phyloP scores from a whole-genome alignment of 331 rosid species.

The Malus hybrid region DNA sequence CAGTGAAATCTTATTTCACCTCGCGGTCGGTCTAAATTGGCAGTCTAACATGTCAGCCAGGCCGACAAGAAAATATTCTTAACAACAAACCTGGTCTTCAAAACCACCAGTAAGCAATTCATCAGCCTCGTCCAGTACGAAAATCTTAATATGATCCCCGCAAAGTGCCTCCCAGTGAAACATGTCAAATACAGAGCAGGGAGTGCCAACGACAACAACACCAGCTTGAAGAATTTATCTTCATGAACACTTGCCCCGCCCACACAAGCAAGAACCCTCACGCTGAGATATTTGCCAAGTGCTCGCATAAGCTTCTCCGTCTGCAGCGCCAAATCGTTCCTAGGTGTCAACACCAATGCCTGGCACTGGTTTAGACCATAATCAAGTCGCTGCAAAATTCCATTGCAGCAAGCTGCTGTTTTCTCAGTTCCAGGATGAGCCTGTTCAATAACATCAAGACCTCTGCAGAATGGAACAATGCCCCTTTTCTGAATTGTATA shows the following conservation, averaged over 20 bases:
- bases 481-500: constrained; percentile 97
- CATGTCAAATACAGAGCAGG: constrained; percentile 94
- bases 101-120: constrained; percentile 98
- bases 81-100: constrained; percentile 77
- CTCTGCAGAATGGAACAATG: constrained; percentile 92
- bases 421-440: constrained; percentile 97
- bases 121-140: constrained; percentile 94
- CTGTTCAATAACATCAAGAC: constrained; percentile 95
- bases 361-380: constrained; percentile 86
- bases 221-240: constrained; percentile 96
- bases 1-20: no score
- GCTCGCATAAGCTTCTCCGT: constrained; percentile 97
- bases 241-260: constrained; percentile 94
- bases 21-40: no score
- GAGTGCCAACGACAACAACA: constrained; percentile 92
- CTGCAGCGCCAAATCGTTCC: constrained; percentile 92
- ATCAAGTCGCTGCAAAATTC: constrained; percentile 92
- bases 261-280: constrained; percentile 92
- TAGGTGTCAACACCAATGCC: constrained; percentile 90
- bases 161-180: constrained; percentile 87
- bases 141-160: constrained; percentile 76
- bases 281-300: constrained; percentile 91
- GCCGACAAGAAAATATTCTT: neutral
- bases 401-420: constrained; percentile 98
- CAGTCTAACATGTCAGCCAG: no score